phyloP scores from a whole-genome alignment of 371 early-diverging fungal genomes.

The Mucor circinelloides region DNA sequence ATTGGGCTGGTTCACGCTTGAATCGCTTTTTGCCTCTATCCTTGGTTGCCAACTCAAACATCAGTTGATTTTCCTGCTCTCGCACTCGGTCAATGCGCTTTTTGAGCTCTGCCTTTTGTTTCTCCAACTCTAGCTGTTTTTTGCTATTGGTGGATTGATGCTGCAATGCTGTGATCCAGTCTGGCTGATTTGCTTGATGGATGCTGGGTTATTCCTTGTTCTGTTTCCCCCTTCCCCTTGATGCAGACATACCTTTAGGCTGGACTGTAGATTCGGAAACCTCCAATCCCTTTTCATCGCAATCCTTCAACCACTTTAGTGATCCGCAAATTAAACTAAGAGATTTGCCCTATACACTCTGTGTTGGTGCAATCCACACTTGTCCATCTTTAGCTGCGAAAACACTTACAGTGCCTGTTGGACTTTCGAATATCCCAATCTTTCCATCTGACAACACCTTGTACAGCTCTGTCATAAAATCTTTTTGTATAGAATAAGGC shows the following conservation, averaged over 20 bases:
- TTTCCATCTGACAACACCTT: conserved; percentile 65
- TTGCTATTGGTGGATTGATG: conserved; percentile 16
- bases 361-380: neutral
- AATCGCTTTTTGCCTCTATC: conserved; percentile 9
- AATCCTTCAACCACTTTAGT: conserved; percentile 79
- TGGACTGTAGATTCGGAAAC: neutral
- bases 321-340: conserved; percentile 86
- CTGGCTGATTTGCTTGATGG: conserved; percentile 38
- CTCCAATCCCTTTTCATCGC: conserved; percentile 18
- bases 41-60: conserved; percentile 9
- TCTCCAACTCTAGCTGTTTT: conserved; percentile 12
- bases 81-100: conserved; percentile 36
- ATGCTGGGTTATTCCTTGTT: neutral
- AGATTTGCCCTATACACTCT: conserved; percentile 72
- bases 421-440: conserved; percentile 87
- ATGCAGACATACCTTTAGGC: neutral
- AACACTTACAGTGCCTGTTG: conserved; percentile 82
- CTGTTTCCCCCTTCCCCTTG: neutral
- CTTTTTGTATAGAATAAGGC: conserved; percentile 79
- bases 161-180: conserved; percentile 45
- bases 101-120: conserved; percentile 26
- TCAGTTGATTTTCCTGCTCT: conserved; percentile 12
- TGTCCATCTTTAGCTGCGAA: too few species aligned
- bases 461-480: conserved; percentile 81
- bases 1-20: neutral